Conservation (phyloP, 306 rosid species). For the Oemleria cerasiformis region DNA sequence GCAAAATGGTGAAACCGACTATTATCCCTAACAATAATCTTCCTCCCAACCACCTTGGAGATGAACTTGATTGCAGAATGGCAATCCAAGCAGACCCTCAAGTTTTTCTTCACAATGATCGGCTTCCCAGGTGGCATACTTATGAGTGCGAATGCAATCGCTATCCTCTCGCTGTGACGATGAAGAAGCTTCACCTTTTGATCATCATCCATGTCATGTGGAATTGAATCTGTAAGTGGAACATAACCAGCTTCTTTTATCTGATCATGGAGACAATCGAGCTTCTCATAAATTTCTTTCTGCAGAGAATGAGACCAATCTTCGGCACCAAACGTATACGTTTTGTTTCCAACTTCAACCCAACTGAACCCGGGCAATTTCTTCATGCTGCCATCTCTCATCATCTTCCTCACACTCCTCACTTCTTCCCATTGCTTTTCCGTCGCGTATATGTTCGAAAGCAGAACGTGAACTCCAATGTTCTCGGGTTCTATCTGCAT, state of each 20-base stretch:
- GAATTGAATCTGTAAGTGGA: conserved; percentile 35
- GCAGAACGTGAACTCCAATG: conserved; percentile 46
- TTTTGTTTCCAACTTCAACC: conserved; percentile 52
- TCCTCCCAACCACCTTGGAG: conserved; percentile 42
- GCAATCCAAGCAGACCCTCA: conserved; percentile 54
- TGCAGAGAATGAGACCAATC: conserved; percentile 51
- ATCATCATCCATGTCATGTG: conserved; percentile 38
- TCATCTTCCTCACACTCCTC: conserved; percentile 45
- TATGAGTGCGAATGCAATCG: conserved; percentile 45
- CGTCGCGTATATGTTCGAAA: conserved; percentile 50
- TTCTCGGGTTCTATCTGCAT: conserved; percentile 56
- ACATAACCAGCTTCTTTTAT: conserved; percentile 51
- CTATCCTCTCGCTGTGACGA: conserved; percentile 57
- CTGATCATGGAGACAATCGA: conserved; percentile 39
- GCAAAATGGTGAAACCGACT: conserved; percentile 56
- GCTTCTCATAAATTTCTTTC: conserved; percentile 48
- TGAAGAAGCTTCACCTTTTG: conserved; percentile 46
- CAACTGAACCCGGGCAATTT: conserved; percentile 58
- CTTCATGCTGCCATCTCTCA: conserved; percentile 39
- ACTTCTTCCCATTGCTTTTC: conserved; percentile 53
- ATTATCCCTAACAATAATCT: conserved; percentile 47
- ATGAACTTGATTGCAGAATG: conserved; percentile 51
- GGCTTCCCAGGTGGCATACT: conserved; percentile 42
- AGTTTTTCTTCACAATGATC: conserved; percentile 53
- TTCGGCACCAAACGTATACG: conserved; percentile 48